These are phyloP conservation scores for Pichia cabralensis DNA, from an alignment of 805 yeast species.

Conservation along the genomic window DNA sequence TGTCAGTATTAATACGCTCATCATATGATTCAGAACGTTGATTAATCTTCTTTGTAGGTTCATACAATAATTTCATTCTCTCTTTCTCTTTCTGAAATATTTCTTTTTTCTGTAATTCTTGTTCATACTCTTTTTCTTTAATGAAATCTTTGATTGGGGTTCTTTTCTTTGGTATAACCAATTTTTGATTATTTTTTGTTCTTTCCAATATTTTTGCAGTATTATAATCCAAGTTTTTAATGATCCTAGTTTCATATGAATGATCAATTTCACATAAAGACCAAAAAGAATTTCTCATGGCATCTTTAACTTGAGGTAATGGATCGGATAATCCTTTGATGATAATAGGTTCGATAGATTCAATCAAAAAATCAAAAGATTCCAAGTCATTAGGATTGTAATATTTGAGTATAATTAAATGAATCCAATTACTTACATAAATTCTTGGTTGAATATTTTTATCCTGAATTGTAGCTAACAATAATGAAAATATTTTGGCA, in stretches of 20 bases:
- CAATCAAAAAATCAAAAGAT: slow-evolving; percentile 27
- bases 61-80: not conserved
- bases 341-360: slow-evolving; percentile 39
- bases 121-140: slow-evolving; percentile 32
- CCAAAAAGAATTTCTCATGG: slow-evolving; percentile 72
- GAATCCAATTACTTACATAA: slow-evolving; percentile 62
- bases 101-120: too few species aligned
- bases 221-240: slow-evolving; percentile 32
- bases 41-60: not conserved
- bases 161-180: slow-evolving; percentile 18
- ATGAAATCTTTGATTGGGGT: slow-evolving; percentile 42
- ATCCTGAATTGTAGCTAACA: slow-evolving; percentile 47
- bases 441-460: slow-evolving; percentile 64
- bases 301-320: slow-evolving; percentile 67
- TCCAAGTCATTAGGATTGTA: slow-evolving; percentile 20
- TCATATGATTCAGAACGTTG: slow-evolving; percentile 2
- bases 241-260: slow-evolving; percentile 31
- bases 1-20: slow-evolving; percentile 8
- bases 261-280: slow-evolving; percentile 47
- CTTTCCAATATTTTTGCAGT: slow-evolving; percentile 53
- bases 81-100: too few species aligned
- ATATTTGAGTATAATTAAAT: slow-evolving; percentile 47
- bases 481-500: slow-evolving; percentile 38
- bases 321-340: slow-evolving; percentile 66
- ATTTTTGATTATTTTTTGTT: slow-evolving; percentile 23